Conservation (phyloP, 2,329 filamentous ascomycete genomes). For the Aspergillus sp. region DNA sequence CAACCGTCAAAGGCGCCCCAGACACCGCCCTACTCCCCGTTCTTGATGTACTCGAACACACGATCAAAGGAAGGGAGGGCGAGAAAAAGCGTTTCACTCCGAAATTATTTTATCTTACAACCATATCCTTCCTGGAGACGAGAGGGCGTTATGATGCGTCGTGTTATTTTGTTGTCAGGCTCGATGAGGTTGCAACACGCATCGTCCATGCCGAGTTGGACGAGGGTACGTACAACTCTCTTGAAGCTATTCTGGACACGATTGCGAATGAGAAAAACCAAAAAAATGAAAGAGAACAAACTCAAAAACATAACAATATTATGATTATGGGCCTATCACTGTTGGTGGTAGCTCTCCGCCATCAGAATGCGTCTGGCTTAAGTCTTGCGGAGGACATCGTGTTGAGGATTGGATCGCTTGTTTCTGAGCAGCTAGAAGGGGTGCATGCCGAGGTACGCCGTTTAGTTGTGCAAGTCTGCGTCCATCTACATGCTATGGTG, state of each 20-base stretch:
- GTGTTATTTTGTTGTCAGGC: not conserved
- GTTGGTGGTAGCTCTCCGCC: conserved; percentile 27
- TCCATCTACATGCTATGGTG: conserved; percentile 28
- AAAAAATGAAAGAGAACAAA: conserved; percentile 26
- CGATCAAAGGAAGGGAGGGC: not conserved
- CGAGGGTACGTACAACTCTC: not conserved
- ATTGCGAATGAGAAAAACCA: conserved; percentile 9
- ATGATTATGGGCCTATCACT: conserved; percentile 37
- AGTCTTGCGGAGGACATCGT: conserved; percentile 17
- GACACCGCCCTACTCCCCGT: not conserved
- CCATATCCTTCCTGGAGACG: not conserved
- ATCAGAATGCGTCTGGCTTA: conserved; percentile 21
- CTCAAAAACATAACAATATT: conserved; percentile 18
- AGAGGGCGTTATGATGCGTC: not conserved
- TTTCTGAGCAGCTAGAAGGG: conserved; percentile 31
- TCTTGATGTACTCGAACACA: not conserved
- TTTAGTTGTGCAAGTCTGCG: conserved; percentile 37
- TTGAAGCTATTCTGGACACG: conserved; percentile 10
- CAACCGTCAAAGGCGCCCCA: not conserved
- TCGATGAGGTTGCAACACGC: not conserved
- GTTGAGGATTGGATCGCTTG: conserved; percentile 34
- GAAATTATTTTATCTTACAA: not conserved
- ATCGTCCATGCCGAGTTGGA: not conserved
- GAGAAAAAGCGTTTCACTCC: not conserved
- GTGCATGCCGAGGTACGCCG: conserved; percentile 39